Conservation (phyloP, 148 eudicot species). For the Dysphania ambrosioides region DNA sequence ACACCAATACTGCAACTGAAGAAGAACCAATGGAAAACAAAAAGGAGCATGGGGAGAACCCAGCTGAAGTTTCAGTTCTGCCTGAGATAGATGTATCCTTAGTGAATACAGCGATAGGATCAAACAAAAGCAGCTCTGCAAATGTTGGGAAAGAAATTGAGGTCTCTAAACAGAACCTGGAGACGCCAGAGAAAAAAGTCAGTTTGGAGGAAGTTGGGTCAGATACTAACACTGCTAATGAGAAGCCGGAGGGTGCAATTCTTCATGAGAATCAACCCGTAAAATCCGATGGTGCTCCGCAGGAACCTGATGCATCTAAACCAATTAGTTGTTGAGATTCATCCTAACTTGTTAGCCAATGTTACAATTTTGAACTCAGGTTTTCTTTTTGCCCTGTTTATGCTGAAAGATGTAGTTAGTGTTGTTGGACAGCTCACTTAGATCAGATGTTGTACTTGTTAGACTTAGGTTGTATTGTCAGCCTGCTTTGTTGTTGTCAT, state of each 20-base stretch:
- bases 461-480: background rate
- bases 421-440: conserved; percentile 9
- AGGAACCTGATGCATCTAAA: conserved; percentile 11
- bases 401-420: conserved; percentile 17
- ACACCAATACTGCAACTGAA: background rate
- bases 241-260: conserved; percentile 11
- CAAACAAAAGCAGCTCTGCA: too few relatives aligned
- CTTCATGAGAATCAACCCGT: conserved; percentile 6
- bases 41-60: background rate
- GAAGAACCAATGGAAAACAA: background rate
- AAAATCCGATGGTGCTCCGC: conserved; percentile 1
- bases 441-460: conserved; percentile 12
- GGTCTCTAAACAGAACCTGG: background rate
- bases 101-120: too few relatives aligned
- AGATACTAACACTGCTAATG: background rate
- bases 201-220: conserved; percentile 13
- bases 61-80: background rate
- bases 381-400: background rate
- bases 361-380: background rate
- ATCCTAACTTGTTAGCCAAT: background rate
- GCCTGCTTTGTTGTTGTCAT: background rate
- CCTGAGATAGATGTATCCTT: background rate
- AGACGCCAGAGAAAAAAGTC: conserved; percentile 1
- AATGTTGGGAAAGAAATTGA: conserved; percentile 10
- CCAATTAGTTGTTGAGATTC: conserved; percentile 12